Percentiles rank a stretch among this genome's conserved stretches.
These are phyloP conservation scores for Nicotiana undulata DNA, from an alignment of 257 asterid species.

Conservation along the genomic window DNA sequence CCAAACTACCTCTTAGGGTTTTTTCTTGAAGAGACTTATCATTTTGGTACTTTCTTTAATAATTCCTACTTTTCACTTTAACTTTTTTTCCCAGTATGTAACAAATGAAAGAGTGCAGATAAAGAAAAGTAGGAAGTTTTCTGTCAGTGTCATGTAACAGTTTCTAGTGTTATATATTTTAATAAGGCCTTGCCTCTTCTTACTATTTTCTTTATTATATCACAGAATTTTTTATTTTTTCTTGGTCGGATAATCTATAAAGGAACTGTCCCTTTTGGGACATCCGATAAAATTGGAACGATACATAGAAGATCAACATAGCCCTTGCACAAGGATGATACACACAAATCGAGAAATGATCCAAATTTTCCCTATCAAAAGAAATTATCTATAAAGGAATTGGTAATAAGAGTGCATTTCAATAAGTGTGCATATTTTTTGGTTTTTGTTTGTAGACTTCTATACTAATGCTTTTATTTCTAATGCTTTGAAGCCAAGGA, in stretches of 20 bases:
- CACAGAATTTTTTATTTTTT: background rate
- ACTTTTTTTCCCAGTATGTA: background rate
- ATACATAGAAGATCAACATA: too few relatives aligned
- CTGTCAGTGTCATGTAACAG: too few relatives aligned
- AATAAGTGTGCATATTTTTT: background rate
- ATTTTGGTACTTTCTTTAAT: background rate
- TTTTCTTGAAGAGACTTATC: background rate
- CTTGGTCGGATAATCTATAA: background rate
- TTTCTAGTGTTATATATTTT: background rate
- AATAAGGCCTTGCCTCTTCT: background rate
- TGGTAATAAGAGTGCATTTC: background rate
- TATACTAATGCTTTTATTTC: background rate
- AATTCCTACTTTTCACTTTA: background rate
- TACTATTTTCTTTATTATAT: background rate
- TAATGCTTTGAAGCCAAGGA: slow-evolving; percentile 24
- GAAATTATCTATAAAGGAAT: background rate
- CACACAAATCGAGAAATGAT: too few relatives aligned
- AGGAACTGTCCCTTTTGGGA: background rate
- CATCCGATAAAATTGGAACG: too few relatives aligned
- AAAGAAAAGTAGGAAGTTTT: background rate
- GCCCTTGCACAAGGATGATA: too few relatives aligned
- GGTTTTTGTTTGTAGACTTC: background rate
- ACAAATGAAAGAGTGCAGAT: background rate
- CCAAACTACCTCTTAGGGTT: too few relatives aligned
- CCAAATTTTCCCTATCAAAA: too few relatives aligned